A percentile compares a stretch with the other conserved stretches of the same genome.
Evolutionary conservation across 2,329 filamentous ascomycete genomes (phyloP).

Genomic region (Fusarium concolor): DNA sequence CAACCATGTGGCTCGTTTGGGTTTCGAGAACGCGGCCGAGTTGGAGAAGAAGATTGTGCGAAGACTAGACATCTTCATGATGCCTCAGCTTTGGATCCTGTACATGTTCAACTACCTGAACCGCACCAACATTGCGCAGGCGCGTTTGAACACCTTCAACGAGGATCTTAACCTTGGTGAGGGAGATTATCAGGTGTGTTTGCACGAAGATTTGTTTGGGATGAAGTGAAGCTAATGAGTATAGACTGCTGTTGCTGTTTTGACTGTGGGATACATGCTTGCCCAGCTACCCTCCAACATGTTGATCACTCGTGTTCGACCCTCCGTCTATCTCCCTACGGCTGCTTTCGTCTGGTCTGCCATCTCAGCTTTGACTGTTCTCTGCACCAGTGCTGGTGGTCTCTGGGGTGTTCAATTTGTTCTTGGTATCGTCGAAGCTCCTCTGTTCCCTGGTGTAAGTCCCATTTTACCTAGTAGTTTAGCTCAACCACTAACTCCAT

Average conservation of each 20-base stretch:
- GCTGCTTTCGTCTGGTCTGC: conserved; percentile 33
- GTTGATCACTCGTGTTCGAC: conserved; percentile 33
- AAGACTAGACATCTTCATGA: conserved; percentile 30
- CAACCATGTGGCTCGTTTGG: conserved; percentile 31
- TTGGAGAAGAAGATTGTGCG: conserved; percentile 37
- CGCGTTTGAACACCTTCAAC: conserved; percentile 31
- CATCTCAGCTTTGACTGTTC: conserved; percentile 25
- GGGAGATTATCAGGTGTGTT: conserved; percentile 30
- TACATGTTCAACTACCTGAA: conserved; percentile 43
- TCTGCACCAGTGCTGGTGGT: conserved; percentile 26
- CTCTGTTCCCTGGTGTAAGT: conserved; percentile 35
- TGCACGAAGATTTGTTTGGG: not conserved
- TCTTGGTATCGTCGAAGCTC: conserved; percentile 32
- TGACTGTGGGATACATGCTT: conserved; percentile 37
- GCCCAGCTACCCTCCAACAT: conserved; percentile 36
- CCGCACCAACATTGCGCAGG: conserved; percentile 37
- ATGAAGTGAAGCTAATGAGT: not conserved
- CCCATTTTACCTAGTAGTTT: rapidly evolving
- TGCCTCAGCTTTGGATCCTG: conserved; percentile 38
- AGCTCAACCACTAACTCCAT: rapidly evolving
- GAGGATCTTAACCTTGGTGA: conserved; percentile 35
- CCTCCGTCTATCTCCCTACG: conserved; percentile 18
- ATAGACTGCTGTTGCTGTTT: conserved; percentile 29
- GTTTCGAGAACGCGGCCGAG: conserved; percentile 10
- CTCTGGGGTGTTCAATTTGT: conserved; percentile 34